Evolutionary conservation across 495 filamentous ascomycete species (phyloP).

Genomic region (Sabuloglossum arenarium): DNA sequence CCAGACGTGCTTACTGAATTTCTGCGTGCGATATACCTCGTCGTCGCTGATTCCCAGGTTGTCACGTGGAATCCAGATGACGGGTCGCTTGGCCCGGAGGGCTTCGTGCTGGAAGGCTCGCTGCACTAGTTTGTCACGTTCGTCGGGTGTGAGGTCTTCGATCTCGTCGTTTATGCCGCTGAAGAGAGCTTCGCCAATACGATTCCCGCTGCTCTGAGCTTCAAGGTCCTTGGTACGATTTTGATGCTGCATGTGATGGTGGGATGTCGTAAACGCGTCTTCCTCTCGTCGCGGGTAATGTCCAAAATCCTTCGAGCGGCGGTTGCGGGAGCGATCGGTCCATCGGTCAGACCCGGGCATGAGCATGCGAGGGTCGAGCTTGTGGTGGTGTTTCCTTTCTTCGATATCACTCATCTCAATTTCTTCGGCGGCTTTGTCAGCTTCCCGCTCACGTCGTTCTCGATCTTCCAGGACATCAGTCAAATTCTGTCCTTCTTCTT

Average conservation of each 20-base stretch:
- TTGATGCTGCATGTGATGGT: conserved; percentile 19
- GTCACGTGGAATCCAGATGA: conserved; percentile 88
- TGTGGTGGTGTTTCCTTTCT: conserved; percentile 10
- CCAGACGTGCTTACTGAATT: conserved; percentile 70
- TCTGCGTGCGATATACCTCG: conserved; percentile 57
- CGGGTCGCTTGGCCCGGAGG: conserved; percentile 63
- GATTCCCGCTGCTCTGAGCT: conserved; percentile 34
- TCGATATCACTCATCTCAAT: conserved; percentile 42
- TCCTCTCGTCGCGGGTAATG: conserved; percentile 9
- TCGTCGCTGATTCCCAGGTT: conserved; percentile 82
- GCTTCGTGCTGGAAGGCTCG: conserved; percentile 85
- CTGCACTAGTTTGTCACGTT: conserved; percentile 69
- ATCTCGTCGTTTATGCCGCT: conserved; percentile 75
- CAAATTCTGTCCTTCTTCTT: conserved; percentile 26
- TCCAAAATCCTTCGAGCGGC: conserved; percentile 23
- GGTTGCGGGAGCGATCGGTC: conserved; percentile 21
- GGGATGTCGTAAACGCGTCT: conserved; percentile 13
- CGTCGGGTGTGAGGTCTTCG: conserved; percentile 81
- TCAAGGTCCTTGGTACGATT: conserved; percentile 29
- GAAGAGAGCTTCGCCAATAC: conserved; percentile 61
- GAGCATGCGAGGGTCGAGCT: conserved; percentile 9
- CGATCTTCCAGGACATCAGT: conserved; percentile 22
- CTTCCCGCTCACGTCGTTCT: conserved; percentile 17
- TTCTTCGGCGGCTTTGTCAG: conserved; percentile 23
- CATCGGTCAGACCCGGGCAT: conserved; percentile 7